Base-by-base conservation (phyloP, 257 asterid species). In the Forsythia suspensa region DNA sequence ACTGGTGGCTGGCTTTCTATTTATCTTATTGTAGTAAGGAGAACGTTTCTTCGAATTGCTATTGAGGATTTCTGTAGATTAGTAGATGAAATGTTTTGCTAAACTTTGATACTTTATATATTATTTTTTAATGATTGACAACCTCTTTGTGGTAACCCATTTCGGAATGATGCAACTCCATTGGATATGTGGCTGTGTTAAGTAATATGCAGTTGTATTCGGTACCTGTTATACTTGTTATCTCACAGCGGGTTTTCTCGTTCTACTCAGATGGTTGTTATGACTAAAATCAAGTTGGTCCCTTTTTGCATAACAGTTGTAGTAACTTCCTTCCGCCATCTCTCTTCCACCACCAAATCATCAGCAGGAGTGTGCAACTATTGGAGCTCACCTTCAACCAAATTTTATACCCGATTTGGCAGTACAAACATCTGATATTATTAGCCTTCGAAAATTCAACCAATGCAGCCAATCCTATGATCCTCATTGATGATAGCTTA, bases 401-500 rank as follows among this genome's bases (percentile, higher is more conserved):
- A 70, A 80, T 34, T 29, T 38, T 29, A 44, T 36, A 8, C 67
- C n/a, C 29, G 70, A 71, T 41, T n/a, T 74, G 80, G 81, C 79
- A 20, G 80, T 66, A 21, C 76, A 48, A 61, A 69, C 68, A 46
- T 81, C 79, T 78, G 66, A 43, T 39, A 42, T 74, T 78, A 34
- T 21, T 72, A 57, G 41, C 52, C 72, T 39, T 72, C 57, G 77
- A 39, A 76, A 73, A 68, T 76, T 37, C 78, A 34, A 24, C 55
- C 16, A 79, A 39, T 70, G 20, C 29, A 20, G 72, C 36, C 40
- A 37, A 48, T 75, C 81, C 71, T 66, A 39, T n/a, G n/a, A n/a
- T 51, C 65, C 52, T 63, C 44, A 66, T 74, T 61, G 74, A 44
- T 67, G 77, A 71, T 65, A 77, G 73, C 46, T 74, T 77, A 46